Conservation (phyloP, 2,329 filamentous ascomycete genomes). For the Thyridium curvatum region DNA sequence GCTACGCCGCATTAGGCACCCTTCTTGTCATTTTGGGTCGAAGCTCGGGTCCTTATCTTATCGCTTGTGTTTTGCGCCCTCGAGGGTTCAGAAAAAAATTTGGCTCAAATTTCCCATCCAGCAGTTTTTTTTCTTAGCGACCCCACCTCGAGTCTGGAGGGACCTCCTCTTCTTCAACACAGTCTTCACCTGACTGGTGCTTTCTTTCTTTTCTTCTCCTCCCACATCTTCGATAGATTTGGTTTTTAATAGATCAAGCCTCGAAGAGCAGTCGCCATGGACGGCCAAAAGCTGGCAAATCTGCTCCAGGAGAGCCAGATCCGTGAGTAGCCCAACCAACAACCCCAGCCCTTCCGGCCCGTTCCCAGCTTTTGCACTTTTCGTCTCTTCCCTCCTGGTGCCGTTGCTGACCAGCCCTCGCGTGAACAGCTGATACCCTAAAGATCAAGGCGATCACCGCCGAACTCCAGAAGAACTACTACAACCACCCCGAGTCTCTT, state of each 20-base stretch:
- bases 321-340: conserved; percentile 51
- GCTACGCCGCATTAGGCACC: too few species aligned
- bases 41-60: too few species aligned
- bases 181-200: too few species aligned
- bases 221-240: too few species aligned
- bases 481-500: conserved; percentile 77
- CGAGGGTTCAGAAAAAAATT: too few species aligned
- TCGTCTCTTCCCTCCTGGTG: conserved; percentile 4
- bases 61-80: too few species aligned
- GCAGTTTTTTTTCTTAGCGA: too few species aligned
- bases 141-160: too few species aligned
- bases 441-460: conserved; percentile 86
- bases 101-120: too few species aligned
- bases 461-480: conserved; percentile 89
- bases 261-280: conserved; percentile 45
- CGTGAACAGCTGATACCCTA: conserved; percentile 69
- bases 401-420: conserved; percentile 23
- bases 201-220: too few species aligned
- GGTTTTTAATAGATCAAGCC: background rate
- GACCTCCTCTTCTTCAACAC: too few species aligned
- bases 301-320: conserved; percentile 83
- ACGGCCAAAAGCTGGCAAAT: conserved; percentile 76
- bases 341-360: conserved; percentile 5
- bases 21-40: too few species aligned
- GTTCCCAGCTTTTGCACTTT: conserved; percentile 6